phyloP scores from a whole-genome alignment of 805 yeast genomes.

The Candida golubevii region DNA sequence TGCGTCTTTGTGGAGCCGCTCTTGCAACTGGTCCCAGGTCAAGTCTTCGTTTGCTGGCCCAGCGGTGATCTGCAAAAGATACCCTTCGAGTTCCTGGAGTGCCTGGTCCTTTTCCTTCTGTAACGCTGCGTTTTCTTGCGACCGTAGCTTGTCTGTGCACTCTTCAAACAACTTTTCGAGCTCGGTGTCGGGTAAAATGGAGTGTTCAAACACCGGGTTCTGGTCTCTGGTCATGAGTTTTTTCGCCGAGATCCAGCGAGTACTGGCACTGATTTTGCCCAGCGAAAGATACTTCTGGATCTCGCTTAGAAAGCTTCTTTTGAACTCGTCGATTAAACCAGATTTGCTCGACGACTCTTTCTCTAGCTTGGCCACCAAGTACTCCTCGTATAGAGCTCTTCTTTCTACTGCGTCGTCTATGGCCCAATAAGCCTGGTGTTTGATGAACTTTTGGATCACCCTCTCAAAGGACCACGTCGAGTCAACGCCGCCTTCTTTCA shows the following conservation, averaged over 20 bases:
- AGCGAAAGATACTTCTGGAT: slow-evolving; percentile 31
- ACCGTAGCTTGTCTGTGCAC: slow-evolving; percentile 40
- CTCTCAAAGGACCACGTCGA: slow-evolving; percentile 70
- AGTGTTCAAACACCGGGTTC: slow-evolving; percentile 60
- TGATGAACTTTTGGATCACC: slow-evolving; percentile 55
- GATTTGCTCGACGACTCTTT: slow-evolving; percentile 52
- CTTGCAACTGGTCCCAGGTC: slow-evolving; percentile 38
- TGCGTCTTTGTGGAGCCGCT: slow-evolving; percentile 38
- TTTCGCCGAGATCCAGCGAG: slow-evolving; percentile 62
- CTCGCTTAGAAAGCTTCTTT: slow-evolving; percentile 47
- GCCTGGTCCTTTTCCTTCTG: slow-evolving; percentile 43
- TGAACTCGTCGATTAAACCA: slow-evolving; percentile 51
- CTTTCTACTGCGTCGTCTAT: slow-evolving; percentile 58
- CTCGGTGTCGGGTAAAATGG: slow-evolving; percentile 54
- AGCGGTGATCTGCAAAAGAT: slow-evolving; percentile 39
- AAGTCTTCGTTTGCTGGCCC: slow-evolving; percentile 22
- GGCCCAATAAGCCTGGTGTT: slow-evolving; percentile 64
- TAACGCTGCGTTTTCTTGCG: slow-evolving; percentile 22
- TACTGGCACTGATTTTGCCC: slow-evolving; percentile 45
- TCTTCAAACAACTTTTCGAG: slow-evolving; percentile 52
- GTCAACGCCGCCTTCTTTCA: slow-evolving; percentile 55
- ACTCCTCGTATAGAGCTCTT: slow-evolving; percentile 61
- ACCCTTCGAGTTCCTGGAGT: slow-evolving; percentile 46
- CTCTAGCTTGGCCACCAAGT: slow-evolving; percentile 38
- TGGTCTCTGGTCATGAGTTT: slow-evolving; percentile 49